A percentile compares a stretch with the other conserved stretches of the same genome.
These are phyloP conservation scores for Cryptococcus wingfieldii DNA, from an alignment of 1,284 basidiomycete species.

Conservation along the genomic window DNA sequence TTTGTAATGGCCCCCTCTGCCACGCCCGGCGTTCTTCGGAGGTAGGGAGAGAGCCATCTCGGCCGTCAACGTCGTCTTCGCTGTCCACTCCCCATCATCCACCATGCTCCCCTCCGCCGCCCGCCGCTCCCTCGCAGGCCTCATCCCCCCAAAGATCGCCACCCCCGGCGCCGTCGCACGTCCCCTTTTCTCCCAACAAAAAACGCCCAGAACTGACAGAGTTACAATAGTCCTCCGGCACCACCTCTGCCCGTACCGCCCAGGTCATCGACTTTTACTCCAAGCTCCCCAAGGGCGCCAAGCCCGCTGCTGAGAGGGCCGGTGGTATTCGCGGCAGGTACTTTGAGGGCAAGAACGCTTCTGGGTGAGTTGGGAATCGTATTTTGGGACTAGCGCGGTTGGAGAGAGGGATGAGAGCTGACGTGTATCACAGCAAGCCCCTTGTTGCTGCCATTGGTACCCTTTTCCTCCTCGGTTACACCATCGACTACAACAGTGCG, in stretches of 20 bases:
- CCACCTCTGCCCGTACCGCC: slow-evolving; percentile 67
- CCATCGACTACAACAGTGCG: slow-evolving; percentile 86
- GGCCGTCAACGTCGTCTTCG: background rate
- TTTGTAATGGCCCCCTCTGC: slow-evolving; percentile 2
- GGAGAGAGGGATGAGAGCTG: background rate
- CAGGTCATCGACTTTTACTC: slow-evolving; percentile 92
- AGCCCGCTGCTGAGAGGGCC: slow-evolving; percentile 58
- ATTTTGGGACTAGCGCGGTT: background rate
- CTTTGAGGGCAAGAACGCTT: slow-evolving; percentile 82
- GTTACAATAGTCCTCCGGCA: slow-evolving; percentile 60
- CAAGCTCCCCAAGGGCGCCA: slow-evolving; percentile 68
- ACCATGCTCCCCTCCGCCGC: slow-evolving; percentile 75
- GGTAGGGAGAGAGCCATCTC: background rate
- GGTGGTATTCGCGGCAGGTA: slow-evolving; percentile 70
- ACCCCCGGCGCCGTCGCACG: slow-evolving; percentile 80
- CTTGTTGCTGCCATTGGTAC: slow-evolving; percentile 67
- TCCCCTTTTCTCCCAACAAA: slow-evolving; percentile 4
- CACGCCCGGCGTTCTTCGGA: slow-evolving; percentile 14
- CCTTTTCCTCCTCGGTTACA: slow-evolving; percentile 79
- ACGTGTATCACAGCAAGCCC: slow-evolving; percentile 50
- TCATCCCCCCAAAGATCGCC: slow-evolving; percentile 92
- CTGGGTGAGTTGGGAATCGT: slow-evolving; percentile 51
- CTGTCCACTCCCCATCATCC: slow-evolving; percentile 11
- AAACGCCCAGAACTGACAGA: background rate
- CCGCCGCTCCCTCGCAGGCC: slow-evolving; percentile 71